Evolutionary conservation across 345 rosid species (phyloP).

Genomic region (Corchorus capsularis): DNA sequence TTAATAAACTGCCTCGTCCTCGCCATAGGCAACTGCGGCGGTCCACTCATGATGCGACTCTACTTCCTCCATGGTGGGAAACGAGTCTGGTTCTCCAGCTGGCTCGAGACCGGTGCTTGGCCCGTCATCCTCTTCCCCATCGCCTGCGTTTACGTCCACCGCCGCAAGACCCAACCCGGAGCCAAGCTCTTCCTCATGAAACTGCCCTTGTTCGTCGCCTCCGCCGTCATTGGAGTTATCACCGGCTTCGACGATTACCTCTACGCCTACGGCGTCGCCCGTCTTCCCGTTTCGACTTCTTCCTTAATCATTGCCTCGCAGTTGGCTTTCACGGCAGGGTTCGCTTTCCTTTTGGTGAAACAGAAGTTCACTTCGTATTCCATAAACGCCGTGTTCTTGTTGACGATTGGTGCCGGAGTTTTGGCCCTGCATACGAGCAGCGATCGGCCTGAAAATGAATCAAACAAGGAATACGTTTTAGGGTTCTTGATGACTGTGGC

Average conservation of each 20-base stretch:
- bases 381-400: slow-evolving; percentile 55
- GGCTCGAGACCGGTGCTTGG: slow-evolving; percentile 57
- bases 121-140: slow-evolving; percentile 53
- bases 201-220: slow-evolving; percentile 37
- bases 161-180: slow-evolving; percentile 27
- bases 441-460: slow-evolving; percentile 51
- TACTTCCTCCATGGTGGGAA: slow-evolving; percentile 73
- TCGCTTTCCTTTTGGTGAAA: slow-evolving; percentile 68
- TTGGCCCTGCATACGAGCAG: slow-evolving; percentile 46
- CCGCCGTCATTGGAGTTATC: slow-evolving; percentile 53
- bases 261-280: slow-evolving; percentile 62
- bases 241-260: slow-evolving; percentile 64
- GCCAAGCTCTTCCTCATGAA: slow-evolving; percentile 38
- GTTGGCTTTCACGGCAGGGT: slow-evolving; percentile 66
- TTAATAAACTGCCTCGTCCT: slow-evolving; percentile 46
- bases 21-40: slow-evolving; percentile 58
- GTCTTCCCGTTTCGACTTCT: slow-evolving; percentile 75
- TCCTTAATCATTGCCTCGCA: slow-evolving; percentile 58
- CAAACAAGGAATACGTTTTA: slow-evolving; percentile 37
- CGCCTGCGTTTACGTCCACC: slow-evolving; percentile 29
- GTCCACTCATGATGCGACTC: slow-evolving; percentile 70
- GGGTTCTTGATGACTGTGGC: slow-evolving; percentile 61
- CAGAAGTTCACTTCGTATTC: slow-evolving; percentile 65
- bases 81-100: slow-evolving; percentile 75
- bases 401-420: slow-evolving; percentile 53